phyloP scores from a whole-genome alignment of 2,329 filamentous ascomycete genomes.

The Knufia fluminis region DNA sequence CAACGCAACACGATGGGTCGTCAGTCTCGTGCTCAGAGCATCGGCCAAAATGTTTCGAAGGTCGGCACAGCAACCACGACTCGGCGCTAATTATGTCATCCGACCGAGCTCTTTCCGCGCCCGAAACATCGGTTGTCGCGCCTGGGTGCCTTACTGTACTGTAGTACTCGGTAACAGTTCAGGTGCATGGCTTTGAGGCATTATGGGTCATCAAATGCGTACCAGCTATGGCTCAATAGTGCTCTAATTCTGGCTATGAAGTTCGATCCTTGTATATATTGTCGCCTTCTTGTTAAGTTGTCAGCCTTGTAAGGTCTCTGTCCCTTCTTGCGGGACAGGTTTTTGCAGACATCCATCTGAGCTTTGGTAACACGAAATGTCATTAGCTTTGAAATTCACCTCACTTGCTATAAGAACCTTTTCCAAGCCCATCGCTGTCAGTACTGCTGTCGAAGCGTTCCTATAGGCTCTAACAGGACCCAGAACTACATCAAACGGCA shows the following conservation, averaged over 20 bases:
- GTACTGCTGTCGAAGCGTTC: constrained; percentile 19
- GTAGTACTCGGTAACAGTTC: too few relatives aligned
- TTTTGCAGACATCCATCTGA: not conserved
- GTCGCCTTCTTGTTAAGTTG: not conserved
- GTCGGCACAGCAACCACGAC: not conserved
- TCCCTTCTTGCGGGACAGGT: not conserved
- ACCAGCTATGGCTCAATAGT: too few relatives aligned
- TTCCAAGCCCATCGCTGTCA: constrained; percentile 59
- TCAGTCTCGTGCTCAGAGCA: not conserved
- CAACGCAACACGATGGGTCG: not conserved
- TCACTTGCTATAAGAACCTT: constrained; percentile 56
- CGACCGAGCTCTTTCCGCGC: not conserved
- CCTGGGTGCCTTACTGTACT: too few relatives aligned
- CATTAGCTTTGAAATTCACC: constrained; percentile 54
- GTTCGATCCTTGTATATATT: too few relatives aligned
- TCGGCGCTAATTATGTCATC: not conserved
- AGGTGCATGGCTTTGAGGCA: not conserved
- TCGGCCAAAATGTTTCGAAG: not conserved
- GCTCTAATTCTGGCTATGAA: too few relatives aligned
- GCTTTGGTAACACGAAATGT: constrained; percentile 13
- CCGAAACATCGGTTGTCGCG: too few relatives aligned
- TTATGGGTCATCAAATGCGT: not conserved
- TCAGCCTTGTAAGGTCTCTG: not conserved
- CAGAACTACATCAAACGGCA: constrained; percentile 60
- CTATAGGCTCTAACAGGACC: constrained; percentile 11